Base-by-base conservation (phyloP, 2,329 filamentous ascomycete genomes). In the Trichophaea hybrida region DNA sequence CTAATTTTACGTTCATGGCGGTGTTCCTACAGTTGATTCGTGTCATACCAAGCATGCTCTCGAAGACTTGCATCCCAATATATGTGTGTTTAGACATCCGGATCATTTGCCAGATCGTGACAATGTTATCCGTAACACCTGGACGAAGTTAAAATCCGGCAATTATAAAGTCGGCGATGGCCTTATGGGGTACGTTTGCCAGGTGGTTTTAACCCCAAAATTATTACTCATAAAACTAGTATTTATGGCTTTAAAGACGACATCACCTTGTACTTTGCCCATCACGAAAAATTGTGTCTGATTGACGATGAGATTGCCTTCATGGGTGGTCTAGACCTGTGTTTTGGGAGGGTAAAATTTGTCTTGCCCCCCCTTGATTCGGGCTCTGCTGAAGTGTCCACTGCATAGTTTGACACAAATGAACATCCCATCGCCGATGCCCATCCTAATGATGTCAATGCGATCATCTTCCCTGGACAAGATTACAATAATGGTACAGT, bases 261-360 rank as follows among this genome's bases (percentile, higher is more conserved):
- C 66, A 81, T 89, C 1, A 85, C 94, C 8, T 74, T 95, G 1
- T 95, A 88, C 73, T 95, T 89, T 89, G 88, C 88, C 2, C 89
- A 95, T 68, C 89, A 95, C 67, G 89, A 96, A 73, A 96, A 96
- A 73, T 78, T 95, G 0, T 88, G 87, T 66, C 70, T 95, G 1
- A 74, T 96, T 13, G 89, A 96, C 70, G 81, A 84, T n/a, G 76
- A 77, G 7, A 76, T 84, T 59, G 88, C 84, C 1, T 95, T 96
- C 70, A 95, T 95, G 89, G 68, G 67, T 53, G 90, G 89, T 17
- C 75, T 95, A 1, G 89, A 95, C 72, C 76, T 94, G 68, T 95
- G 82, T 70, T 95, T 89, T 68, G 89, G 89, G 38, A 79, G 89
- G 69, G 55, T 57, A 43, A 49, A 43, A n/a, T 10, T 43, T 55